phyloP scores from a whole-genome alignment of 2,329 filamentous ascomycete species.

The Colletotrichum sp. region DNA sequence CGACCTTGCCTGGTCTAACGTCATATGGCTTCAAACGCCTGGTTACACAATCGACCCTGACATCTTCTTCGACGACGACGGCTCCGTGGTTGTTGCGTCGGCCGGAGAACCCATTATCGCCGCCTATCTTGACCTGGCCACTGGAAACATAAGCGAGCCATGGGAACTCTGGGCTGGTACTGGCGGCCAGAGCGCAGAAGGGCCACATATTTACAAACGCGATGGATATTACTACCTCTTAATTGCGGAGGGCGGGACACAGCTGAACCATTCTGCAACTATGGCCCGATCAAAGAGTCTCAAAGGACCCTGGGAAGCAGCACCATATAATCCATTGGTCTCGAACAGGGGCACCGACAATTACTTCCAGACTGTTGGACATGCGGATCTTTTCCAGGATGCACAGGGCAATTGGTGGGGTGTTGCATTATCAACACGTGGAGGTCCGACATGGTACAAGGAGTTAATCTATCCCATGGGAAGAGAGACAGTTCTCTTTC shows the following conservation, averaged over 20 bases:
- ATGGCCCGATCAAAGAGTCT: constrained; percentile 45
- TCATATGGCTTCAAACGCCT: not conserved
- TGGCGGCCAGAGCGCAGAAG: constrained; percentile 46
- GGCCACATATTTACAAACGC: constrained; percentile 58
- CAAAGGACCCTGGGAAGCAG: constrained; percentile 47
- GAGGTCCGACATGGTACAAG: constrained; percentile 38
- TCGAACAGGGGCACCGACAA: constrained; percentile 41
- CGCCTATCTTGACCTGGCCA: constrained; percentile 35
- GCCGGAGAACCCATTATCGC: constrained; percentile 28
- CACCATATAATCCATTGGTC: constrained; percentile 47
- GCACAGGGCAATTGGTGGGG: constrained; percentile 56
- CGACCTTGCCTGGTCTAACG: constrained; percentile 24
- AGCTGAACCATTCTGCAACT: constrained; percentile 42
- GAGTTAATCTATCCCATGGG: constrained; percentile 53
- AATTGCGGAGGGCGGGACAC: constrained; percentile 57
- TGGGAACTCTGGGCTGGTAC: constrained; percentile 49
- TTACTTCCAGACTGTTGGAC: constrained; percentile 48
- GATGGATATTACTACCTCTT: constrained; percentile 58
- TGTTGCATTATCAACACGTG: constrained; percentile 48
- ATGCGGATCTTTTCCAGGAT: constrained; percentile 50
- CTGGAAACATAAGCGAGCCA: constrained; percentile 33
- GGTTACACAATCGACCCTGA: constrained; percentile 47
- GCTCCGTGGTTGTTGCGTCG: constrained; percentile 39
- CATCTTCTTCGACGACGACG: constrained; percentile 56
- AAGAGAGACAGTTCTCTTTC: constrained; percentile 54